Conservation (phyloP, 306 rosid species). For the Dalbergia oliveri region DNA sequence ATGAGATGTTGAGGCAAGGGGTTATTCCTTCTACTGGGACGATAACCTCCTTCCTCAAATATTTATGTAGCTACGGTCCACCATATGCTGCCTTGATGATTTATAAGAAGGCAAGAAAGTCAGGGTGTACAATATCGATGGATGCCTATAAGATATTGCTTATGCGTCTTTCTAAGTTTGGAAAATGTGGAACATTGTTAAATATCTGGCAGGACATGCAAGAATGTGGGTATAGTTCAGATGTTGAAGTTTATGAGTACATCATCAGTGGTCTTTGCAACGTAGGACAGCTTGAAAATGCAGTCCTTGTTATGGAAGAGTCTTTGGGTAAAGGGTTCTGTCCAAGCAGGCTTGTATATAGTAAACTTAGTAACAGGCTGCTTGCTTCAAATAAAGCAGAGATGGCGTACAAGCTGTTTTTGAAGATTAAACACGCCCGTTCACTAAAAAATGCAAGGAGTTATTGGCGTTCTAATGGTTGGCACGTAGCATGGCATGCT, state of each 20-base stretch:
- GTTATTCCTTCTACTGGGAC: slow-evolving; percentile 71
- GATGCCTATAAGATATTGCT: slow-evolving; percentile 82
- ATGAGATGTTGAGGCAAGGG: slow-evolving; percentile 76
- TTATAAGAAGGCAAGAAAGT: slow-evolving; percentile 74
- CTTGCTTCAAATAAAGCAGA: slow-evolving; percentile 68
- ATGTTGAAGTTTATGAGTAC: slow-evolving; percentile 78
- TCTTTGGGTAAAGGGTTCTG: slow-evolving; percentile 74
- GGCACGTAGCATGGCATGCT: slow-evolving; percentile 54
- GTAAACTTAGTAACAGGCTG: slow-evolving; percentile 74
- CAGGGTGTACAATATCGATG: slow-evolving; percentile 67
- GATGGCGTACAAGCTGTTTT: slow-evolving; percentile 73
- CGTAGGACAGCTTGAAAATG: slow-evolving; percentile 85
- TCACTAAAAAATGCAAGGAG: slow-evolving; percentile 62
- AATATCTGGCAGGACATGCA: slow-evolving; percentile 88
- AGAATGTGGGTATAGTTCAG: slow-evolving; percentile 76
- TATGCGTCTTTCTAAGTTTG: slow-evolving; percentile 81
- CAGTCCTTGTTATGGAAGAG: slow-evolving; percentile 94
- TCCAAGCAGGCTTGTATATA: slow-evolving; percentile 77
- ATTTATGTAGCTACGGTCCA: slow-evolving; percentile 88
- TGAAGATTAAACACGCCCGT: slow-evolving; percentile 80
- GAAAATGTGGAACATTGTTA: slow-evolving; percentile 85
- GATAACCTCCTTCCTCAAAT: slow-evolving; percentile 67
- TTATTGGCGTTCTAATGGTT: slow-evolving; percentile 84
- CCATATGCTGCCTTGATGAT: slow-evolving; percentile 86
- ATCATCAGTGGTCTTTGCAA: slow-evolving; percentile 79